These are phyloP conservation scores for Leptographium flavum DNA, from an alignment of 2,329 filamentous ascomycete genomes.

Conservation along the genomic window DNA sequence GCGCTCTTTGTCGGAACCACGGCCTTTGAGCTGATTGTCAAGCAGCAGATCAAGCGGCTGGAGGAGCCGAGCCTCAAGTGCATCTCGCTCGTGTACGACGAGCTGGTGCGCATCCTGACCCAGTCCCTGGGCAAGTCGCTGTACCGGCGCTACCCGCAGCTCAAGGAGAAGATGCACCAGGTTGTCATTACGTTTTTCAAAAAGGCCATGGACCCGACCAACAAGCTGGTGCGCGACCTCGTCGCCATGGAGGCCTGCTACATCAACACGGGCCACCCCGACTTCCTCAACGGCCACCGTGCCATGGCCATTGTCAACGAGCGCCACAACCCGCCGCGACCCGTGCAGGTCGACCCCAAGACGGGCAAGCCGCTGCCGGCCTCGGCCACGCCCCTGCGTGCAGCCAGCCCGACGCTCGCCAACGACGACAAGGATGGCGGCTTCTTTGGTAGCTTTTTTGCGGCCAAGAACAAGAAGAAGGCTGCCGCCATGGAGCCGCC, in stretches of 20 bases:
- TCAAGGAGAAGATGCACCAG: conserved; percentile 93
- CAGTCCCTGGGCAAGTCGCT: conserved; percentile 79
- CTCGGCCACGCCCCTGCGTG: conserved; percentile 50
- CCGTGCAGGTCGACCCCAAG: conserved; percentile 94
- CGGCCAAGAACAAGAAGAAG: conserved; percentile 99
- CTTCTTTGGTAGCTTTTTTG: conserved; percentile 98
- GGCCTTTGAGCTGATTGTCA: conserved; percentile 97
- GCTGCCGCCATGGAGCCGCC: conserved; percentile 98
- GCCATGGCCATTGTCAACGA: conserved; percentile 98
- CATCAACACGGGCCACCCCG: conserved; percentile 95
- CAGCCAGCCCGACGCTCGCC: conserved; percentile 57
- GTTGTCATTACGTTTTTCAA: conserved; percentile 95
- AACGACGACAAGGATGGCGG: conserved; percentile 47
- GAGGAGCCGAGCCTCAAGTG: conserved; percentile 97
- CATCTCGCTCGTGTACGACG: conserved; percentile 92
- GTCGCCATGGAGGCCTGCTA: conserved; percentile 95
- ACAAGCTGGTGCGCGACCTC: conserved; percentile 87
- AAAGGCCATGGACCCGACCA: conserved; percentile 94
- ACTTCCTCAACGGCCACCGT: conserved; percentile 92
- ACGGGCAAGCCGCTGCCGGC: conserved; percentile 81
- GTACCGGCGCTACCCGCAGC: conserved; percentile 80
- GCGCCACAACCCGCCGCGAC: conserved; percentile 65
- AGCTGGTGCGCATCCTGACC: conserved; percentile 85
- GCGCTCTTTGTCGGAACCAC: conserved; percentile 94
- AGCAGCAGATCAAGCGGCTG: conserved; percentile 92